Conservation (phyloP, 106 monocot genomes). For the Alisma plantagoaquatica region DNA sequence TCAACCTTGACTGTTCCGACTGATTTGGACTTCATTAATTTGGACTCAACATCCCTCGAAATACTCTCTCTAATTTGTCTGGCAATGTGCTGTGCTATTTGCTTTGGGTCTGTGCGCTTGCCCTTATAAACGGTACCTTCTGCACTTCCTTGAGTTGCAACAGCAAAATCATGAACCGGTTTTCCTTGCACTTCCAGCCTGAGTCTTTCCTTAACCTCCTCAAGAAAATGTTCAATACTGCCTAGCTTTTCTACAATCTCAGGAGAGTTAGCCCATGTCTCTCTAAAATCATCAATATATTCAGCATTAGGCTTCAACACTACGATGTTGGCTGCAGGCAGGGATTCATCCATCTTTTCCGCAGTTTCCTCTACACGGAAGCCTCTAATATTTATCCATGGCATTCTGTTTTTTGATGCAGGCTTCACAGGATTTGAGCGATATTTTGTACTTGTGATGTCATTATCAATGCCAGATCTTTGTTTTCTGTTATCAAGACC, state of each 20-base stretch:
- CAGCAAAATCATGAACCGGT: constrained; percentile 7
- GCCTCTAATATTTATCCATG: constrained; percentile 9
- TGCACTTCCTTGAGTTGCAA: not conserved
- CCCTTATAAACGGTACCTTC: constrained; percentile 12
- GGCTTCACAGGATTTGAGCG: not conserved
- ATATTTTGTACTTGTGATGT: not conserved
- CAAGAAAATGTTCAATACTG: constrained; percentile 61
- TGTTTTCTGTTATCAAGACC: not conserved
- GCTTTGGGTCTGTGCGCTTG: constrained; percentile 26
- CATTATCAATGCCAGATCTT: no score
- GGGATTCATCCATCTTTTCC: constrained; percentile 18
- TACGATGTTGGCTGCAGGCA: constrained; percentile 56
- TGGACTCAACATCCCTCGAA: constrained; percentile 24
- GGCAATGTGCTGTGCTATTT: constrained; percentile 30
- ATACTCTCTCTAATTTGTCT: constrained; percentile 59
- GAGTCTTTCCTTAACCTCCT: constrained; percentile 76
- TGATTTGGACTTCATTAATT: constrained; percentile 39
- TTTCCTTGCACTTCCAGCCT: constrained; percentile 51
- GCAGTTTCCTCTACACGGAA: constrained; percentile 9
- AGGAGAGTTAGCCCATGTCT: constrained; percentile 23
- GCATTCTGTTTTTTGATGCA: constrained; percentile 7
- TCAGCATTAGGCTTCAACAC: constrained; percentile 52
- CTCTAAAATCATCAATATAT: constrained; percentile 29
- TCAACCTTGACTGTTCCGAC: constrained; percentile 31
- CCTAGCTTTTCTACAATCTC: constrained; percentile 29